phyloP scores from a whole-genome alignment of 2,329 filamentous ascomycete genomes.

The Venturia effusa region DNA sequence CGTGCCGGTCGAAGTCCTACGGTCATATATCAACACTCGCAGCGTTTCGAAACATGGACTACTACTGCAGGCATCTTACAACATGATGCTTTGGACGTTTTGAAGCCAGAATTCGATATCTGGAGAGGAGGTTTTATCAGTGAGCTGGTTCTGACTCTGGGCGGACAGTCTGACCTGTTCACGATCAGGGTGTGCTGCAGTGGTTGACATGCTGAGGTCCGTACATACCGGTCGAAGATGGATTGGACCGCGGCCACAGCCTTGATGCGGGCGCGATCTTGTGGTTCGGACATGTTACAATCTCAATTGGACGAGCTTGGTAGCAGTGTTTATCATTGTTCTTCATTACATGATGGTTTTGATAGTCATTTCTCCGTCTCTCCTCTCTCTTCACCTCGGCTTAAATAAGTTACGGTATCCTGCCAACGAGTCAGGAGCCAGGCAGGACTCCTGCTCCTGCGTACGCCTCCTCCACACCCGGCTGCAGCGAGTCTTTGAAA shows the following conservation, averaged over 20 bases:
- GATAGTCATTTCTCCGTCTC: background rate
- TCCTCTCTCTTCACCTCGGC: background rate
- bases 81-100: slow-evolving; percentile 22
- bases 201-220: background rate
- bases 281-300: background rate
- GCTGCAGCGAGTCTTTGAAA: background rate
- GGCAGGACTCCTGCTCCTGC: too few species aligned
- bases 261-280: slow-evolving; percentile 19
- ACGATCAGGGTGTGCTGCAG: background rate
- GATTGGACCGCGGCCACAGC: slow-evolving; percentile 27
- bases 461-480: background rate
- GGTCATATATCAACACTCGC: background rate
- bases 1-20: slow-evolving; percentile 27
- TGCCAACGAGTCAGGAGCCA: too few species aligned
- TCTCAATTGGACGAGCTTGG: background rate
- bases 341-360: background rate
- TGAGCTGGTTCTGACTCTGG: background rate
- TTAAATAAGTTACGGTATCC: background rate
- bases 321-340: background rate
- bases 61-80: slow-evolving; percentile 16
- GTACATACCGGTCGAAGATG: slow-evolving; percentile 22
- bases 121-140: slow-evolving; percentile 5
- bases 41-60: background rate
- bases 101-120: slow-evolving; percentile 23
- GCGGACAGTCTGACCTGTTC: background rate